Percentiles rank a stretch among this genome's conserved stretches.
Conservation (phyloP, 805 yeast species). For the Lipomyces spencermartinsiae region DNA sequence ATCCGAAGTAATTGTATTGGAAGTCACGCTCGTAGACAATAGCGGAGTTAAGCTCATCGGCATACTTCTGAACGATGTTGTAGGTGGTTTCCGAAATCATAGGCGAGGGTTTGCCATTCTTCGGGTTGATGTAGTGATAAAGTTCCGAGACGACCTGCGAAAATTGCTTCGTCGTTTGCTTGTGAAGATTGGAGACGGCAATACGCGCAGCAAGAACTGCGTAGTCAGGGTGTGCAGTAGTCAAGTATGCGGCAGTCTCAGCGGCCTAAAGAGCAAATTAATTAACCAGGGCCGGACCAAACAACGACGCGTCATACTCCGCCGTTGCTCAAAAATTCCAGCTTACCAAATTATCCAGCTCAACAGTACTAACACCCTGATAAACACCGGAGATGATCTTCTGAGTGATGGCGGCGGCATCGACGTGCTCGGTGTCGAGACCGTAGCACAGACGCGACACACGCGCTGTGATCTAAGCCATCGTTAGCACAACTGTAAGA, state of each 20-base stretch:
- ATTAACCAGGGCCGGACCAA: background rate
- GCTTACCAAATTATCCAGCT: slow-evolving; percentile 57
- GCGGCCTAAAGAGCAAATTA: slow-evolving; percentile 61
- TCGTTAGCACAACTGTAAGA: slow-evolving; percentile 1
- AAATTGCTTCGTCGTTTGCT: slow-evolving; percentile 87
- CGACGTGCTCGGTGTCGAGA: slow-evolving; percentile 87
- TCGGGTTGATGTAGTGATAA: slow-evolving; percentile 80
- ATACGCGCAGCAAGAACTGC: slow-evolving; percentile 88
- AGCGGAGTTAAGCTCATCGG: slow-evolving; percentile 71
- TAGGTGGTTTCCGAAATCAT: slow-evolving; percentile 73
- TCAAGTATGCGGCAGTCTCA: slow-evolving; percentile 97
- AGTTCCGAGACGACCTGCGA: slow-evolving; percentile 77
- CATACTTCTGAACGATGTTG: slow-evolving; percentile 66
- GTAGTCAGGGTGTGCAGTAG: slow-evolving; percentile 97
- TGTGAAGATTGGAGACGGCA: slow-evolving; percentile 92
- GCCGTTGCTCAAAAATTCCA: slow-evolving; percentile 34
- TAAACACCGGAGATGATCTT: slow-evolving; percentile 95
- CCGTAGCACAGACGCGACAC: slow-evolving; percentile 94
- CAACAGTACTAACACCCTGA: slow-evolving; percentile 94
- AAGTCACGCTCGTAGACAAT: slow-evolving; percentile 80
- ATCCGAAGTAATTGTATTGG: slow-evolving; percentile 82
- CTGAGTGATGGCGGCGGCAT: slow-evolving; percentile 95
- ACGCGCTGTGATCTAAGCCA: slow-evolving; percentile 80
- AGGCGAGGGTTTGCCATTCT: slow-evolving; percentile 69
- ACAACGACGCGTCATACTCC: background rate